Conservation (phyloP, 2,329 filamentous ascomycete species). For the Cladosporium sp. region DNA sequence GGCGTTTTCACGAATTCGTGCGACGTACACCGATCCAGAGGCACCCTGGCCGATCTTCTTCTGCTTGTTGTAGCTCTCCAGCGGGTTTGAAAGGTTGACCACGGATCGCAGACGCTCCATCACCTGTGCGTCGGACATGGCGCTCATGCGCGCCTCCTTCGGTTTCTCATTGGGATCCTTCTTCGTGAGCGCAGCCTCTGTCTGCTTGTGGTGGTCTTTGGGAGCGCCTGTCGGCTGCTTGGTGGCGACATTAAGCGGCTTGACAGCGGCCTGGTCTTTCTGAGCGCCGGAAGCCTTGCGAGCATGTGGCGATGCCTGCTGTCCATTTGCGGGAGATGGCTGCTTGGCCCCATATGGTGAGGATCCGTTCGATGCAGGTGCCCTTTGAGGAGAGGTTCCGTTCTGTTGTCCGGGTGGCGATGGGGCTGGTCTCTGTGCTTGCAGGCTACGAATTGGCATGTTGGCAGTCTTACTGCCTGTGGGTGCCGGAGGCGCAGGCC, state of each 20-base stretch:
- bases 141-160: slow-evolving; percentile 96
- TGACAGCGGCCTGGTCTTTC: slow-evolving; percentile 27
- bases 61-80: slow-evolving; percentile 95
- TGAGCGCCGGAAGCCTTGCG: slow-evolving; percentile 25
- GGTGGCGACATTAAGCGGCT: slow-evolving; percentile 50
- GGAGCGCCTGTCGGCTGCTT: slow-evolving; percentile 45
- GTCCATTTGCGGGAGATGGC: slow-evolving; percentile 19
- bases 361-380: slow-evolving; percentile 20
- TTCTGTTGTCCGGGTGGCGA: slow-evolving; percentile 28
- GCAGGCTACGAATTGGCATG: slow-evolving; percentile 42
- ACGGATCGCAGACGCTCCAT: slow-evolving; percentile 94
- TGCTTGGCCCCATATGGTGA: slow-evolving; percentile 26
- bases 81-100: slow-evolving; percentile 90
- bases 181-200: slow-evolving; percentile 80
- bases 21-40: slow-evolving; percentile 95
- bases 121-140: slow-evolving; percentile 93
- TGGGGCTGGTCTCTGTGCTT: slow-evolving; percentile 58
- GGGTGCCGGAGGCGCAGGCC: slow-evolving; percentile 60
- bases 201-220: slow-evolving; percentile 63
- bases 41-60: slow-evolving; percentile 99
- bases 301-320: slow-evolving; percentile 24
- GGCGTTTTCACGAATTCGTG: slow-evolving; percentile 84
- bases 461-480: slow-evolving; percentile 22
- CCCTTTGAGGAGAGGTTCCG: slow-evolving; percentile 20
- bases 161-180: slow-evolving; percentile 63